A percentile compares a stretch with the other conserved stretches of the same genome.
Conservation (phyloP, 1,139 yeast species). For the Debaryomyces subglobosus region DNA sequence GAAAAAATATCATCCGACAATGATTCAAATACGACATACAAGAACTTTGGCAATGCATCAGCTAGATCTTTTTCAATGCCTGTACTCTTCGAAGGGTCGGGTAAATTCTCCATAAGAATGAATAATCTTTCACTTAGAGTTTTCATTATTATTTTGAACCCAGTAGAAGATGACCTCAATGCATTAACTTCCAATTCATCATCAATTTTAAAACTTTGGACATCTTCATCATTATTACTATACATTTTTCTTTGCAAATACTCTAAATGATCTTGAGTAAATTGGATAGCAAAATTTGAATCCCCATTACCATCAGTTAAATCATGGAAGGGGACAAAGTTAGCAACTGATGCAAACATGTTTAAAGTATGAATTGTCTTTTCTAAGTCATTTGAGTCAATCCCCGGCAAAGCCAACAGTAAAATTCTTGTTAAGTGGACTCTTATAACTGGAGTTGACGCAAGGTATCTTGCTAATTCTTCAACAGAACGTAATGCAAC, state of each 20-base stretch:
- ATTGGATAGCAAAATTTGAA: constrained; percentile 66
- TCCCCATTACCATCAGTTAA: constrained; percentile 49
- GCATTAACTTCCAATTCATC: constrained; percentile 55
- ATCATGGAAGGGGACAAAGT: constrained; percentile 72
- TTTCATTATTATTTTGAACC: constrained; percentile 64
- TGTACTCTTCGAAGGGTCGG: constrained; percentile 56
- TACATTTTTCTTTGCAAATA: constrained; percentile 45
- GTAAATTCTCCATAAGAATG: constrained; percentile 72
- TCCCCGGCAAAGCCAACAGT: constrained; percentile 73
- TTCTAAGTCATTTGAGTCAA: constrained; percentile 84
- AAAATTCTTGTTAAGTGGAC: constrained; percentile 79
- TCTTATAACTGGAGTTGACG: constrained; percentile 64
- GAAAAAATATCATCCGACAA: constrained; percentile 66
- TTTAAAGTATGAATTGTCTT: constrained; percentile 74
- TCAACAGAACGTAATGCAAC: constrained; percentile 73
- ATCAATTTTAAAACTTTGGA: constrained; percentile 31
- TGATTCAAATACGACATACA: constrained; percentile 70
- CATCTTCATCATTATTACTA: constrained; percentile 15
- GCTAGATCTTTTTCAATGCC: constrained; percentile 58
- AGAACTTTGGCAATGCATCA: constrained; percentile 61
- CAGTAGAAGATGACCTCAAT: constrained; percentile 71
- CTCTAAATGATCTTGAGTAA: constrained; percentile 65
- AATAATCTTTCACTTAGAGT: constrained; percentile 64
- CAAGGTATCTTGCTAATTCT: constrained; percentile 68
- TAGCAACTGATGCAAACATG: constrained; percentile 70